Conservation (phyloP, 192 early-diverging fungal genomes). For the Jimgerdemannia flammicorona region DNA sequence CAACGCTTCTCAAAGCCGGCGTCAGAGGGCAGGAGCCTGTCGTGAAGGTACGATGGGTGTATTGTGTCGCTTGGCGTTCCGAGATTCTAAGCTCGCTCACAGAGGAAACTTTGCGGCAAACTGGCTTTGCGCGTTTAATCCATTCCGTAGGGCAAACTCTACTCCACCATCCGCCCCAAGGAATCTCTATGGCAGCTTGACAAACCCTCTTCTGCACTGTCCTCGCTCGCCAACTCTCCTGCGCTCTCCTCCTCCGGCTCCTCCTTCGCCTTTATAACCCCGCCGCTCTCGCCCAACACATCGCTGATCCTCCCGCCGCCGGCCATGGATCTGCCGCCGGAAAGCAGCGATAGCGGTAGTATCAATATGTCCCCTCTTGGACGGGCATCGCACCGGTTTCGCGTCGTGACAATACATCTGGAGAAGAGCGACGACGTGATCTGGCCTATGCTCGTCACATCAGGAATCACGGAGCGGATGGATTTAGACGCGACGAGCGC, state of each 20-base stretch:
- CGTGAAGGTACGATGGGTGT: slow-evolving; percentile 16
- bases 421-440: slow-evolving; percentile 28
- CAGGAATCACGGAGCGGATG: slow-evolving; percentile 8
- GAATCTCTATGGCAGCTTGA: slow-evolving; percentile 34
- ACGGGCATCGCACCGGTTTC: slow-evolving; percentile 14
- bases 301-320: slow-evolving; percentile 16
- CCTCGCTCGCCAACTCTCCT: slow-evolving; percentile 31
- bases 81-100: too few relatives aligned
- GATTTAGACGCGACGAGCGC: slow-evolving; percentile 30
- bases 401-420: slow-evolving; percentile 30
- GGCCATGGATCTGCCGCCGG: slow-evolving; percentile 17
- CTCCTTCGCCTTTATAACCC: slow-evolving; percentile 5
- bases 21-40: slow-evolving; percentile 34
- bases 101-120: too few relatives aligned
- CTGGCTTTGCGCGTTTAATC: neutral
- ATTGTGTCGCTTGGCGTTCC: neutral
- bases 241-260: slow-evolving; percentile 22
- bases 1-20: slow-evolving; percentile 25
- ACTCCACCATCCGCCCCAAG: slow-evolving; percentile 26
- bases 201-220: slow-evolving; percentile 21
- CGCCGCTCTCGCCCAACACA: slow-evolving; percentile 16
- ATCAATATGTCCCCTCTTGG: slow-evolving; percentile 2
- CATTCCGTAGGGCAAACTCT: slow-evolving; percentile 25
- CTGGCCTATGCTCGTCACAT: slow-evolving; percentile 27
- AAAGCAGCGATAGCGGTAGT: neutral